phyloP scores from a whole-genome alignment of 805 yeast genomes.

The Brettanomyces nanus region DNA sequence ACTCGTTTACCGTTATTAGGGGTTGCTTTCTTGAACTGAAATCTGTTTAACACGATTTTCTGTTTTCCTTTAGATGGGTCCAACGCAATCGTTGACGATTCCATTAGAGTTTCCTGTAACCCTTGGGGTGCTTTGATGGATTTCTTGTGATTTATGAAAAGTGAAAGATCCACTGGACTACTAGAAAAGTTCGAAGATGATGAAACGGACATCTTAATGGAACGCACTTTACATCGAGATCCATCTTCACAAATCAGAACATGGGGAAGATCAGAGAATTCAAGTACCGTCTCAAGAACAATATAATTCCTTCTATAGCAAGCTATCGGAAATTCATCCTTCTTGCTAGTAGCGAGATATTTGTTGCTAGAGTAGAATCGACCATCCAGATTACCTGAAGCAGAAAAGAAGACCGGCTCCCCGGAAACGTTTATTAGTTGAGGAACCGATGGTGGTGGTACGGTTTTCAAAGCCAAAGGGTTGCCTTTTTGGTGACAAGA shows the following conservation, averaged over 20 bases:
- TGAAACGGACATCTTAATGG: slow-evolving; percentile 5
- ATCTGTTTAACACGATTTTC: slow-evolving; percentile 15
- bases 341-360: slow-evolving; percentile 4
- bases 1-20: slow-evolving; percentile 42
- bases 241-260: slow-evolving; percentile 1
- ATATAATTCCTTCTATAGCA: slow-evolving; percentile 19
- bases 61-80: slow-evolving; percentile 2
- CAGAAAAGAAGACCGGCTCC: slow-evolving; percentile 1
- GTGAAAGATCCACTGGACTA: slow-evolving; percentile 7
- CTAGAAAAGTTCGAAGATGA: slow-evolving; percentile 11
- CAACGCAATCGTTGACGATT: neutral
- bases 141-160: neutral
- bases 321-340: slow-evolving; percentile 10
- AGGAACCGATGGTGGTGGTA: too few relatives aligned
- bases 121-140: neutral
- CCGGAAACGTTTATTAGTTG: too few relatives aligned
- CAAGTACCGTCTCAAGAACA: slow-evolving; percentile 6
- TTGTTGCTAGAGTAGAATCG: slow-evolving; percentile 14
- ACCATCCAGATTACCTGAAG: slow-evolving; percentile 11
- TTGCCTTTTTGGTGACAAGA: too few relatives aligned
- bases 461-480: too few relatives aligned
- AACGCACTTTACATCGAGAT: slow-evolving; percentile 3
- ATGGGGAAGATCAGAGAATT: slow-evolving; percentile 7
- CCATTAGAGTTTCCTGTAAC: neutral
- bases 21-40: slow-evolving; percentile 44